Conservation (phyloP, 805 yeast genomes). For the Lipomyces chichibuensis region DNA sequence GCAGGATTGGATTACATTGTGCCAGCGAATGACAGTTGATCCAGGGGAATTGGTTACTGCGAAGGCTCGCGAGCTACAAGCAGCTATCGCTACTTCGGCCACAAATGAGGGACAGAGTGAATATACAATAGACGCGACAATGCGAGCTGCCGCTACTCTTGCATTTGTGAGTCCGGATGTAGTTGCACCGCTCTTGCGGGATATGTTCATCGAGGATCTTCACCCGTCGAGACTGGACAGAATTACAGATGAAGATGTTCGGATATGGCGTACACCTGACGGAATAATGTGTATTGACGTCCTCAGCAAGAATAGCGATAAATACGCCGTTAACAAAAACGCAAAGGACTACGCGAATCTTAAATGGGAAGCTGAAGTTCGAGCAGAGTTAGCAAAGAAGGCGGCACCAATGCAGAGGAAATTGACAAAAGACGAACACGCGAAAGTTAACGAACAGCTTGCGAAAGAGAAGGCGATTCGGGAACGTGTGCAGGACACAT, state of each 20-base stretch:
- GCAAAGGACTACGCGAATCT: conserved; percentile 81
- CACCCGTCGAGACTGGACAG: conserved; percentile 44
- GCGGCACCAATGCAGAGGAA: conserved; percentile 49
- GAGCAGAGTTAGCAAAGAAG: conserved; percentile 63
- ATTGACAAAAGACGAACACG: conserved; percentile 76
- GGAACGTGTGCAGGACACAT: conserved; percentile 47
- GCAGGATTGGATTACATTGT: conserved; percentile 78
- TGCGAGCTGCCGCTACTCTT: conserved; percentile 47
- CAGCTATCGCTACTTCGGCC: conserved; percentile 38
- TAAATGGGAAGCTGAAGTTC: conserved; percentile 86
- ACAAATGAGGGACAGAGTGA: conserved; percentile 39
- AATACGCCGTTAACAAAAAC: conserved; percentile 62
- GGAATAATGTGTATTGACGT: conserved; percentile 73
- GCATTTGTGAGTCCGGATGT: conserved; percentile 61
- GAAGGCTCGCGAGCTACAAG: conserved; percentile 39
- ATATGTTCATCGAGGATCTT: conserved; percentile 52
- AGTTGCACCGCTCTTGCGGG: conserved; percentile 56
- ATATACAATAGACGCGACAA: conserved; percentile 37
- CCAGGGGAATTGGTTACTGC: conserved; percentile 59
- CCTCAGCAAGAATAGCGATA: conserved; percentile 50
- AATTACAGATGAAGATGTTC: conserved; percentile 55
- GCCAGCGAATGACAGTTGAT: conserved; percentile 61
- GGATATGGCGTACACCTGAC: conserved; percentile 69
- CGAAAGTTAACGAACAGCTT: conserved; percentile 62
- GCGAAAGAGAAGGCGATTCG: conserved; percentile 64